Percentiles rank a stretch among this genome's conserved stretches.
Conservation (phyloP, 2,329 filamentous ascomycete species). For the Colletotrichum horii region DNA sequence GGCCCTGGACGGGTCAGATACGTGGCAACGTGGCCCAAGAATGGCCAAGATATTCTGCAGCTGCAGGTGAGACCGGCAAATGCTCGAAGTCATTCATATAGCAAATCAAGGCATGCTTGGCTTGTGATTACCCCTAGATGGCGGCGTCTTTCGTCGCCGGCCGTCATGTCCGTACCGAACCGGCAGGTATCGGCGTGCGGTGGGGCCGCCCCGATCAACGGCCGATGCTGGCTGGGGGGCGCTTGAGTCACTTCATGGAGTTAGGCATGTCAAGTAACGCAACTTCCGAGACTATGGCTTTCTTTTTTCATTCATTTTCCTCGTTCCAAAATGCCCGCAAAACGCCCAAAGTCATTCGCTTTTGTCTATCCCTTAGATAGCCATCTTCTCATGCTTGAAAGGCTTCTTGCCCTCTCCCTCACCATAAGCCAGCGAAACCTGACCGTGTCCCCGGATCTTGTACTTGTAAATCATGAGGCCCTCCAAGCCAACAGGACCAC, state of each 20-base stretch:
- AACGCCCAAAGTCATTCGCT: slow-evolving; percentile 5
- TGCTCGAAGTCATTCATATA: background rate
- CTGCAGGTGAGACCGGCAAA: background rate
- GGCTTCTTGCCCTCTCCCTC: slow-evolving; percentile 63
- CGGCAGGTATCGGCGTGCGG: background rate
- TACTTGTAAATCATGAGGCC: slow-evolving; percentile 98
- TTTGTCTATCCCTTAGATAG: slow-evolving; percentile 31
- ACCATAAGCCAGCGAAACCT: slow-evolving; percentile 79
- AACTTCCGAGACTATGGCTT: background rate
- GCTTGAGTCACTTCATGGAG: background rate
- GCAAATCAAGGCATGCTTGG: background rate
- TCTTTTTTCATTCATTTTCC: background rate
- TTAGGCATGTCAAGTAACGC: background rate
- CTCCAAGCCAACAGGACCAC: slow-evolving; percentile 92
- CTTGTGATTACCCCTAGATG: background rate
- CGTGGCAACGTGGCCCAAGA: background rate
- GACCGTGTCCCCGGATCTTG: slow-evolving; percentile 82
- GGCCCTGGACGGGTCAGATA: background rate
- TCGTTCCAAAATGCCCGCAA: background rate
- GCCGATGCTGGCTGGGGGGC: background rate
- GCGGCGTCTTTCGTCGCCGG: background rate
- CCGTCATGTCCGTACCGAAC: background rate
- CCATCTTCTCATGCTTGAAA: slow-evolving; percentile 64
- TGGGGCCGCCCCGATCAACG: background rate
- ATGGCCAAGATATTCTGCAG: background rate